phyloP scores from a whole-genome alignment of 805 yeast species.

The Hemisphaericaspora nanyangensis region DNA sequence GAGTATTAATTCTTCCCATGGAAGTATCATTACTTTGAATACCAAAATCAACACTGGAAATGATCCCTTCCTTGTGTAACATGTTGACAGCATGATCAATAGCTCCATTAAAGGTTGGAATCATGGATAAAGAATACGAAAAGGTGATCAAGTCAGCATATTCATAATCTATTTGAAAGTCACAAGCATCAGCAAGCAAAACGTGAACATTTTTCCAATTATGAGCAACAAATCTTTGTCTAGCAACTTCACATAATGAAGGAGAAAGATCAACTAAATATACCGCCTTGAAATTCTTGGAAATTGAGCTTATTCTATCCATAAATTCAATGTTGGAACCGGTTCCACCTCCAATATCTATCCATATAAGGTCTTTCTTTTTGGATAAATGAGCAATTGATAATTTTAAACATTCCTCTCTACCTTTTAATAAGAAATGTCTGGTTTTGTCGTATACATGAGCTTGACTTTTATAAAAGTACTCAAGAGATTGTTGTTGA shows the following conservation, averaged over 20 bases:
- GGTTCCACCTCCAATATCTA: conserved; percentile 85
- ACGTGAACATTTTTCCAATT: conserved; percentile 60
- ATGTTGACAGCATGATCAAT: conserved; percentile 59
- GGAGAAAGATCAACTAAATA: conserved; percentile 76
- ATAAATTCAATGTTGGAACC: conserved; percentile 78
- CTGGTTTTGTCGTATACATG: conserved; percentile 73
- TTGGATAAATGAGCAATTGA: conserved; percentile 54
- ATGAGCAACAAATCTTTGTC: conserved; percentile 44
- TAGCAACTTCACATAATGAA: conserved; percentile 71
- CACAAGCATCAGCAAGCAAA: conserved; percentile 71
- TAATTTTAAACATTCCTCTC: conserved; percentile 58
- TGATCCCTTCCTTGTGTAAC: conserved; percentile 55
- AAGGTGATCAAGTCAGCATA: conserved; percentile 72
- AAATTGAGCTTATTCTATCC: conserved; percentile 51
- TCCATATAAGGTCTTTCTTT: conserved; percentile 55
- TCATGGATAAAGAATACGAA: conserved; percentile 81
- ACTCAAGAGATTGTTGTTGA: conserved; percentile 62
- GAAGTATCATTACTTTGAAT: conserved; percentile 64
- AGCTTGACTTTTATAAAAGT: conserved; percentile 75
- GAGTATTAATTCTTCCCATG: conserved; percentile 64
- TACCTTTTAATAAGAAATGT: conserved; percentile 60
- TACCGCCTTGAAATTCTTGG: conserved; percentile 54
- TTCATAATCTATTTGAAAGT: conserved; percentile 46
- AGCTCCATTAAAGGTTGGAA: conserved; percentile 76
- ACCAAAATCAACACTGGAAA: conserved; percentile 77